Percentiles rank a stretch among this genome's conserved stretches.
These are phyloP conservation scores for Cairneyella variabilis DNA, from an alignment of 495 filamentous ascomycete genomes.

Conservation along the genomic window DNA sequence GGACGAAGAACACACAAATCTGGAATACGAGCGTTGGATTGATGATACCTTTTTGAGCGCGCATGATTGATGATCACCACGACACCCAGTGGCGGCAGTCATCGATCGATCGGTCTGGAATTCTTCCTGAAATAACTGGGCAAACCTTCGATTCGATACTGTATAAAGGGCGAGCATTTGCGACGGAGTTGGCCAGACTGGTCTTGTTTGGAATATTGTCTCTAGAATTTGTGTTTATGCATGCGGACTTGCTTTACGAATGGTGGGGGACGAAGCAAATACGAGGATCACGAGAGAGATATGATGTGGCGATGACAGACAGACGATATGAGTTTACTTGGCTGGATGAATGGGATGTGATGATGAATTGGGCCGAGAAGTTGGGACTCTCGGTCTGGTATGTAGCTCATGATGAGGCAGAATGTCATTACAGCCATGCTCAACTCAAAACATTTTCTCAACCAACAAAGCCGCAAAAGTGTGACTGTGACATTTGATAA, in stretches of 20 bases:
- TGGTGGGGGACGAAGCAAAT: no score
- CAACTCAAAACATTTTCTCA: no score
- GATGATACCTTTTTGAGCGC: not conserved
- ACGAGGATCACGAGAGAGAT: no score
- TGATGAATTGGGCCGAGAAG: slow-evolving; percentile 11
- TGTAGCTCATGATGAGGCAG: slow-evolving; percentile 2
- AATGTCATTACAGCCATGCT: no score
- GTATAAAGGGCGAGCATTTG: not conserved
- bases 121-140: no score
- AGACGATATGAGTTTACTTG: not conserved
- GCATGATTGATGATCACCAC: not conserved
- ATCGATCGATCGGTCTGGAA: no score
- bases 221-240: no score
- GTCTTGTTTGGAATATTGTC: not conserved
- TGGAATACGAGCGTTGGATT: not conserved
- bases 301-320: no score
- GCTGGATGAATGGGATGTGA: slow-evolving; percentile 20
- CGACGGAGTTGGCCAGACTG: not conserved
- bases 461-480: no score
- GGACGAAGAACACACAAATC: not conserved
- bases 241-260: no score
- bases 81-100: no score
- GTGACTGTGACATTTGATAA: no score
- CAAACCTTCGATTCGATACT: not conserved
- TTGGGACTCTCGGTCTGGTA: slow-evolving; percentile 1